Conservation (phyloP, 257 asterid species). For the Scutellaria barbata region DNA sequence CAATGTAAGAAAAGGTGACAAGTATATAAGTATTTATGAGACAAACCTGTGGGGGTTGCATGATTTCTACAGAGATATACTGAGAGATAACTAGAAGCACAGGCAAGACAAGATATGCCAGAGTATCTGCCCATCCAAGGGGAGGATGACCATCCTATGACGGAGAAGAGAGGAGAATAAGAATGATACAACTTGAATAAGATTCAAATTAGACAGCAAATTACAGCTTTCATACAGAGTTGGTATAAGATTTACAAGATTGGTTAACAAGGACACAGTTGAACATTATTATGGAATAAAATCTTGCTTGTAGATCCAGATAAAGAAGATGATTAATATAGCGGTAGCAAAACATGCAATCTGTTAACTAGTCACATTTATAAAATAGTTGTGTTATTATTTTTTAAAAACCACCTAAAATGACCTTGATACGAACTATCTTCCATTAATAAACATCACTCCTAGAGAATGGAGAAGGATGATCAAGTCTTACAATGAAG, state of each 20-base stretch:
- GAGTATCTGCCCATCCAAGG: slow-evolving; percentile 94
- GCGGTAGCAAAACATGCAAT: slow-evolving; percentile 23
- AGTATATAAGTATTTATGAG: slow-evolving; percentile 23
- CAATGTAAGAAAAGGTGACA: slow-evolving; percentile 24
- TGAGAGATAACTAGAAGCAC: slow-evolving; percentile 72
- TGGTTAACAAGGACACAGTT: not conserved
- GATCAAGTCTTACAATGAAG: slow-evolving; percentile 67
- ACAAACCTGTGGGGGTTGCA: slow-evolving; percentile 95
- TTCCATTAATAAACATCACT: slow-evolving; percentile 1
- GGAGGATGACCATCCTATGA: slow-evolving; percentile 98
- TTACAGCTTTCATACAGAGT: not conserved
- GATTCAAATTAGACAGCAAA: not conserved
- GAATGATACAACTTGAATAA: slow-evolving; percentile 22
- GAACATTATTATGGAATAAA: slow-evolving; percentile 18
- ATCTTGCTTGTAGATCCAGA: slow-evolving; percentile 13
- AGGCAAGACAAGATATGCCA: slow-evolving; percentile 93
- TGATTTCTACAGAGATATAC: slow-evolving; percentile 84
- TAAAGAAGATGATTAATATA: not conserved
- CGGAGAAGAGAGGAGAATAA: slow-evolving; percentile 13
- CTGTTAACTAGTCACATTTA: not conserved
- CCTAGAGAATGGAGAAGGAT: slow-evolving; percentile 33
- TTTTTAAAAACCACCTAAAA: slow-evolving; percentile 16
- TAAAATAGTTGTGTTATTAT: slow-evolving; percentile 1
- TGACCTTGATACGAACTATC: not conserved
- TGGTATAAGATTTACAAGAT: slow-evolving; percentile 9